phyloP scores from a whole-genome alignment of 257 asterid genomes.

The Jacaranda mimosifolia region DNA sequence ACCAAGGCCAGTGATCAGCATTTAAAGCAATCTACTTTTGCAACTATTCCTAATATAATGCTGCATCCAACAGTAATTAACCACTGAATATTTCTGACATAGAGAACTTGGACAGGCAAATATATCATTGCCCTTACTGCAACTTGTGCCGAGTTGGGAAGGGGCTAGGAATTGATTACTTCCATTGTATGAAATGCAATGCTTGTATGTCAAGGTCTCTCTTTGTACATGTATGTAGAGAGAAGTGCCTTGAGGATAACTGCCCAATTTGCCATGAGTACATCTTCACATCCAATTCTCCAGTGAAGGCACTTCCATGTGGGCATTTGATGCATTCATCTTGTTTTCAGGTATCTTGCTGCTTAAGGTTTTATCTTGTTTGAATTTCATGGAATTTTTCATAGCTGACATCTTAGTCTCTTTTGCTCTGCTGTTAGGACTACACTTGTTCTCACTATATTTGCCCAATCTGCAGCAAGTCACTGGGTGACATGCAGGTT shows the following conservation, averaged over 20 bases:
- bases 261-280: slow-evolving; percentile 92
- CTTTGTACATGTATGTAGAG: slow-evolving; percentile 76
- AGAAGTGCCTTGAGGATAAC: slow-evolving; percentile 84
- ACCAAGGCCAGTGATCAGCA: neutral
- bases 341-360: slow-evolving; percentile 77
- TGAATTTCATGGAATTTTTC: neutral
- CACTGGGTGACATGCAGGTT: slow-evolving; percentile 95
- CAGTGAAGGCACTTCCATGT: slow-evolving; percentile 85
- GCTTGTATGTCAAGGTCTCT: slow-evolving; percentile 84
- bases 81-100: slow-evolving; percentile 47
- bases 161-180: slow-evolving; percentile 83
- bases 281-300: slow-evolving; percentile 78
- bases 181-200: slow-evolving; percentile 96
- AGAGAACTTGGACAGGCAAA: slow-evolving; percentile 62
- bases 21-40: slow-evolving; percentile 2
- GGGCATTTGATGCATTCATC: slow-evolving; percentile 93
- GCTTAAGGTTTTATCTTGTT: slow-evolving; percentile 15
- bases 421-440: slow-evolving; percentile 55
- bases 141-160: slow-evolving; percentile 90
- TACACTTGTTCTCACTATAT: slow-evolving; percentile 79
- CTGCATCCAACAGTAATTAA: neutral
- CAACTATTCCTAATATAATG: neutral
- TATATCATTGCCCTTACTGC: slow-evolving; percentile 95
- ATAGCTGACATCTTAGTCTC: slow-evolving; percentile 29
- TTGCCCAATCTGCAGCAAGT: slow-evolving; percentile 95